Evolutionary conservation across 495 filamentous ascomycete genomes (phyloP).

Genomic region (Talaromyces wortmannii): DNA sequence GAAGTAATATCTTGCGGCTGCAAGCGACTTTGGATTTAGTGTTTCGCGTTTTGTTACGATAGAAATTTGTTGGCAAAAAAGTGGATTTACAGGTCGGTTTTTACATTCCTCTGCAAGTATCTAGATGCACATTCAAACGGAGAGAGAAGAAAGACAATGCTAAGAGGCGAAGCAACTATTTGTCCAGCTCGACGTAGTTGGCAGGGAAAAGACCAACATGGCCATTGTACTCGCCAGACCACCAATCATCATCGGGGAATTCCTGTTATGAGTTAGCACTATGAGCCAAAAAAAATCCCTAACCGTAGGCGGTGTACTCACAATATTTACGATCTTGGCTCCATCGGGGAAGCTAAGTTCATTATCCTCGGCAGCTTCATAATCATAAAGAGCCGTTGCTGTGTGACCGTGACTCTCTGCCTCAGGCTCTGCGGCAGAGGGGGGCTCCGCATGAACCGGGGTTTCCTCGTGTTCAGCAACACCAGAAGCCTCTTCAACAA

Average conservation of each 20-base stretch:
- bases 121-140: neutral
- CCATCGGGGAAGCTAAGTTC: conserved; percentile 91
- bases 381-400: conserved; percentile 88
- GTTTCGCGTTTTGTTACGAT: neutral
- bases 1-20: too few relatives aligned
- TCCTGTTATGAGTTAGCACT: conserved; percentile 42
- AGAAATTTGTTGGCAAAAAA: neutral
- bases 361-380: conserved; percentile 96
- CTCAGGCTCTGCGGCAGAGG: conserved; percentile 3
- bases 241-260: conserved; percentile 99
- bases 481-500: conserved; percentile 49
- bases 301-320: conserved; percentile 25
- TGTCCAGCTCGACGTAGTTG: conserved; percentile 67
- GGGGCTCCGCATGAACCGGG: conserved; percentile 1
- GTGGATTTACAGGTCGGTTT: neutral
- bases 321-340: conserved; percentile 61
- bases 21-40: too few relatives aligned
- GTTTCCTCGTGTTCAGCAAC: conserved; percentile 11
- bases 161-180: conserved; percentile 22
- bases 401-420: conserved; percentile 42
- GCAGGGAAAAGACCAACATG: conserved; percentile 86
- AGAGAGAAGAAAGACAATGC: neutral
- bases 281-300: too few relatives aligned
- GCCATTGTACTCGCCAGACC: conserved; percentile 79
- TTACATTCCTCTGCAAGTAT: neutral